Conservation (phyloP, 1,139 yeast genomes). For the Entelexis sorbosivorans region DNA sequence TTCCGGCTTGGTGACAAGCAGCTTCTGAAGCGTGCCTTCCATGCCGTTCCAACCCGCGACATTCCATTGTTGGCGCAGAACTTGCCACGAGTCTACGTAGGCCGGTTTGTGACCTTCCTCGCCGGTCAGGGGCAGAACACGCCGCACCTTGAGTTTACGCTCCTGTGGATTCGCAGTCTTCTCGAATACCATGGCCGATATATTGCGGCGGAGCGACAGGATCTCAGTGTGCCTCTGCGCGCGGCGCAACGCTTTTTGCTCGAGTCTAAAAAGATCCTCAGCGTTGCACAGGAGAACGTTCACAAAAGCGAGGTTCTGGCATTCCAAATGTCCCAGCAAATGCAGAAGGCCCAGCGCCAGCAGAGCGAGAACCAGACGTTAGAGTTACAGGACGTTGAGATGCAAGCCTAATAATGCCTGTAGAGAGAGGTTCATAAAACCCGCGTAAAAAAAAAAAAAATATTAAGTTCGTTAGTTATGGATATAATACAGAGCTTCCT, state of each 20-base stretch:
- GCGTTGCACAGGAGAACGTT: slow-evolving; percentile 21
- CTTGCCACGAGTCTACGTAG: slow-evolving; percentile 67
- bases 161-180: slow-evolving; percentile 66
- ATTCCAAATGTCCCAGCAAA: background rate
- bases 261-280: slow-evolving; percentile 15
- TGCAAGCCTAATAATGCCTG: background rate
- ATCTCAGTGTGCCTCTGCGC: slow-evolving; percentile 57
- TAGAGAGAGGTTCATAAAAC: no score
- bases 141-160: slow-evolving; percentile 72
- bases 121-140: slow-evolving; percentile 64
- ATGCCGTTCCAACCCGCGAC: slow-evolving; percentile 63
- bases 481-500: no score
- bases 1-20: slow-evolving; percentile 79
- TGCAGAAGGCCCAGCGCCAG: background rate
- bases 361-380: background rate
- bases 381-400: background rate
- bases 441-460: no score
- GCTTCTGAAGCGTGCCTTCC: slow-evolving; percentile 56
- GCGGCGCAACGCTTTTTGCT: slow-evolving; percentile 59
- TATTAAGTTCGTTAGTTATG: no score
- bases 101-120: slow-evolving; percentile 56
- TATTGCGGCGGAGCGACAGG: slow-evolving; percentile 51
- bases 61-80: slow-evolving; percentile 53
- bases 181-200: slow-evolving; percentile 67
- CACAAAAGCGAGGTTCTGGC: slow-evolving; percentile 8